Evolutionary conservation across 2,329 filamentous ascomycete species (phyloP).

Genomic region (Penicillium sumatraense): DNA sequence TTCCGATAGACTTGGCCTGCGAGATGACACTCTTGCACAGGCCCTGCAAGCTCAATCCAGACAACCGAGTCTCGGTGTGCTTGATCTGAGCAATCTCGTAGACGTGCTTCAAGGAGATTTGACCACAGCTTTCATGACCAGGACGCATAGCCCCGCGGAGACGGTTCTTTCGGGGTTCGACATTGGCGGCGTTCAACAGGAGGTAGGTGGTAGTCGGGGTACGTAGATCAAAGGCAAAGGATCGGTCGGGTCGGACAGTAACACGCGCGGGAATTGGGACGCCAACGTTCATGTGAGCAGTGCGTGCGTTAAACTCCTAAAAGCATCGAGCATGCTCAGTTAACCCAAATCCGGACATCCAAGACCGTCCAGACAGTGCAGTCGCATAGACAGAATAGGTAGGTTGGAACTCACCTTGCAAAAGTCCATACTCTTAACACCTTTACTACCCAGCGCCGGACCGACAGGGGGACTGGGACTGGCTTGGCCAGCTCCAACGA

Average conservation of each 20-base stretch:
- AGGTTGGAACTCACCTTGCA: conserved; percentile 77
- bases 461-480: conserved; percentile 94
- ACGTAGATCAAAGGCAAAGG: conserved; percentile 89
- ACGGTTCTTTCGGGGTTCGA: conserved; percentile 72
- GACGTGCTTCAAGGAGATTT: conserved; percentile 89
- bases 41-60: conserved; percentile 71
- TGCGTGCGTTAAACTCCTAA: conserved; percentile 96
- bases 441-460: conserved; percentile 93
- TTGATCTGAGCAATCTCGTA: conserved; percentile 99
- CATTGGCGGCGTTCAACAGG: conserved; percentile 79
- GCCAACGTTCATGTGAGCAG: conserved; percentile 78
- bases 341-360: neutral
- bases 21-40: conserved; percentile 75
- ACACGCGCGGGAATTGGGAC: conserved; percentile 90
- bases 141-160: conserved; percentile 75
- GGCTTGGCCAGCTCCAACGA: conserved; percentile 94
- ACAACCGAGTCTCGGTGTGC: conserved; percentile 74
- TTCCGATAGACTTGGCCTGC: conserved; percentile 75
- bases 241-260: conserved; percentile 87
- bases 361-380: neutral
- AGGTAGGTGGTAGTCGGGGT: conserved; percentile 94
- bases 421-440: conserved; percentile 99
- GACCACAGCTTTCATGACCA: conserved; percentile 78
- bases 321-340: conserved; percentile 4
- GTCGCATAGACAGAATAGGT: neutral